Base-by-base conservation (phyloP, 176 grass and related monocot species). In the Rhynchospora breviuscula region DNA sequence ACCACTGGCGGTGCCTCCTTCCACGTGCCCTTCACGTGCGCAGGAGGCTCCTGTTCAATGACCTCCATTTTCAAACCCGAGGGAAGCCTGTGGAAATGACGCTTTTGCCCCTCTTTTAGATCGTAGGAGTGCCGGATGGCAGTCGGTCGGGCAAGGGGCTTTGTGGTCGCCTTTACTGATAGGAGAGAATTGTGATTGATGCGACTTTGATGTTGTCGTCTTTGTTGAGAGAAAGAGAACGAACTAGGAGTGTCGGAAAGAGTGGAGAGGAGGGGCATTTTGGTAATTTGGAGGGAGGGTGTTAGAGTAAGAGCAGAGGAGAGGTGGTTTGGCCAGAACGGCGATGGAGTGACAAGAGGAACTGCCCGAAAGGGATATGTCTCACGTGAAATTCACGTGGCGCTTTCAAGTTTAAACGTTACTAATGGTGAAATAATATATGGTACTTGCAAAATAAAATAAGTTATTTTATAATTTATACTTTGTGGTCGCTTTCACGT, bases 61-160 rank as follows among this genome's bases (percentile, higher is more conserved):
- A 97, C 85, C 84, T 97, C 92, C 85, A 97, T 82, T 79, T 88
- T 89, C 64, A 92, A 88, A 62, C 95, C 95, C 67, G 89, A 91
- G 72, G 95, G 90, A 64, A 98, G 84, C 67, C 71, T 84, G 85
- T 93, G 92, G 73, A 92, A 94, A 80, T 79, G 87, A 25, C 86
- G 92, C 63, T 75, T 88, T 85, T 98, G 95, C 48, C 92, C 95
- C 49, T 93, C 95, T 35, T 56, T 81, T 23, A 98, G 85, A 23
- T 84, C 63, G 89, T 98, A 98, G 31, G 83, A 52, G 45, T 70
- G 47, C 4, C 45, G 3, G 18, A 17, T 73, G 10, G 51, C 44
- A 25, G 44, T 74, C 13, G 40, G 15, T 40, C 25, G 59, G 61
- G 79, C 84, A 40, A 89, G 83, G 74, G 81, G 61, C 47, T 68